Percentiles rank a stretch among this genome's conserved stretches.
phyloP scores from a whole-genome alignment of 306 rosid species.

The Astragalus membranaceus region DNA sequence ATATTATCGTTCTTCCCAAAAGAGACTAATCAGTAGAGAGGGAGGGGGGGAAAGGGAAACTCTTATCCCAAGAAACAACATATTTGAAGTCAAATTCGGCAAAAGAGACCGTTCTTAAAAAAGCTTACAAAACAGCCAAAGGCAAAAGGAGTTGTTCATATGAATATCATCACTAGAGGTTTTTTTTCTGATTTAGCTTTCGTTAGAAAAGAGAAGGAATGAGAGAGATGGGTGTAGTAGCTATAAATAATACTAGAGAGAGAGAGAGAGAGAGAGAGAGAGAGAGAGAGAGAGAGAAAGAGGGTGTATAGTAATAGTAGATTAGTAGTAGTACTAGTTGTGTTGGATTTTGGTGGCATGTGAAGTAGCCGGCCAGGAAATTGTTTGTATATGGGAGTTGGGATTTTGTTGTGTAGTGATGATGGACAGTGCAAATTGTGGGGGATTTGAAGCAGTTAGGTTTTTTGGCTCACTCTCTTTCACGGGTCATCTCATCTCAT shows the following conservation, averaged over 20 bases:
- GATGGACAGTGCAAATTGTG: slow-evolving; percentile 6
- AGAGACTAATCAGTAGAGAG: slow-evolving; percentile 23
- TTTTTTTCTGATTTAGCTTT: slow-evolving; percentile 1
- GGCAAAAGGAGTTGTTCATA: background rate
- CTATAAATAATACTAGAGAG: background rate
- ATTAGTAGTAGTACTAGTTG: slow-evolving; percentile 11
- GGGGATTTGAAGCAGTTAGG: slow-evolving; percentile 21
- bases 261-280: background rate
- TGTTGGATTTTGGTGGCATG: slow-evolving; percentile 40
- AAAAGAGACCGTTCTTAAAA: slow-evolving; percentile 34
- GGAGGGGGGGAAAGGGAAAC: background rate
- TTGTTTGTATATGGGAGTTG: slow-evolving; percentile 38
- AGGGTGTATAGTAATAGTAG: background rate
- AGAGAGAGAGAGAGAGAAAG: background rate
- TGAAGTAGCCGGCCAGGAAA: slow-evolving; percentile 42
- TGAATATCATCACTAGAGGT: background rate
- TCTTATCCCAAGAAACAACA: slow-evolving; percentile 28
- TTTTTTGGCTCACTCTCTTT: slow-evolving; percentile 15
- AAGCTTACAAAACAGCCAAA: slow-evolving; percentile 23
- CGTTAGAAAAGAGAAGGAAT: background rate
- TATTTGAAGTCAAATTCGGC: slow-evolving; percentile 33
- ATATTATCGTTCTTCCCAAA: slow-evolving; percentile 20
- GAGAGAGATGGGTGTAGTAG: slow-evolving; percentile 10
- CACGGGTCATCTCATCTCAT: slow-evolving; percentile 24
- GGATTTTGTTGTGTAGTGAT: slow-evolving; percentile 30